Conservation (phyloP, 495 filamentous ascomycete genomes). For the Hypomontagnella submonticulosa region DNA sequence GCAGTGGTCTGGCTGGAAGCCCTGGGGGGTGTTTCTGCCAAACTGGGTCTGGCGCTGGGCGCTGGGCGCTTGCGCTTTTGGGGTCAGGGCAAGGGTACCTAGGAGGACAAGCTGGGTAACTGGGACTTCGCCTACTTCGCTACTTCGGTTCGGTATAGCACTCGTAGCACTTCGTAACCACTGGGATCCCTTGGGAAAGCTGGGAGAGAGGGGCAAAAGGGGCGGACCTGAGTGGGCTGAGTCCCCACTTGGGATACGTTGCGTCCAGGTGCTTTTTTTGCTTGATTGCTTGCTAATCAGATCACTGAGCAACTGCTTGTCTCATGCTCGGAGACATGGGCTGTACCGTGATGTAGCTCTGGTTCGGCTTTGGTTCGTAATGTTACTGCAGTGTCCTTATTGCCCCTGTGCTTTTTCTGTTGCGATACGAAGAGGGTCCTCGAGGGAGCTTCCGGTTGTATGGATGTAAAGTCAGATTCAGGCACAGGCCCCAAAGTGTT, state of each 20-base stretch:
- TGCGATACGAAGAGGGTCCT: slow-evolving; percentile 18
- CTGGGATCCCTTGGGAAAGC: background rate
- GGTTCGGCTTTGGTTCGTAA: slow-evolving; percentile 1
- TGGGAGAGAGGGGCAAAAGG: slow-evolving; percentile 43
- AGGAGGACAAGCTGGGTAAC: no score
- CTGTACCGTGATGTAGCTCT: slow-evolving; percentile 5
- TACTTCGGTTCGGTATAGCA: no score
- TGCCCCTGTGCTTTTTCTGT: background rate
- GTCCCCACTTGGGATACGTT: slow-evolving; percentile 32
- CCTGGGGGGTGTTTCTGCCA: slow-evolving; percentile 27
- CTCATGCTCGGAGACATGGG: slow-evolving; percentile 29
- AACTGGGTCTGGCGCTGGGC: slow-evolving; percentile 34
- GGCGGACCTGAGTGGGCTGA: slow-evolving; percentile 34
- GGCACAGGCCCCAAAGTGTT: slow-evolving; percentile 4
- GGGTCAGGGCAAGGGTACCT: no score
- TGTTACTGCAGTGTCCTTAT: background rate
- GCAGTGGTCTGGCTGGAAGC: slow-evolving; percentile 10
- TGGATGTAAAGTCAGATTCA: slow-evolving; percentile 7
- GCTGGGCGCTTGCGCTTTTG: slow-evolving; percentile 13
- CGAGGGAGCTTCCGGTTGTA: background rate
- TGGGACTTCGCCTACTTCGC: no score
- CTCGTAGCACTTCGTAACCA: background rate
- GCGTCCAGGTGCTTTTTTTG: slow-evolving; percentile 9
- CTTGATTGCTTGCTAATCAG: slow-evolving; percentile 38
- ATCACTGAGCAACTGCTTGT: slow-evolving; percentile 16